Evolutionary conservation across 1,284 basidiomycete genomes (phyloP).

Genomic region (Ustanciosporium gigantosporum): DNA sequence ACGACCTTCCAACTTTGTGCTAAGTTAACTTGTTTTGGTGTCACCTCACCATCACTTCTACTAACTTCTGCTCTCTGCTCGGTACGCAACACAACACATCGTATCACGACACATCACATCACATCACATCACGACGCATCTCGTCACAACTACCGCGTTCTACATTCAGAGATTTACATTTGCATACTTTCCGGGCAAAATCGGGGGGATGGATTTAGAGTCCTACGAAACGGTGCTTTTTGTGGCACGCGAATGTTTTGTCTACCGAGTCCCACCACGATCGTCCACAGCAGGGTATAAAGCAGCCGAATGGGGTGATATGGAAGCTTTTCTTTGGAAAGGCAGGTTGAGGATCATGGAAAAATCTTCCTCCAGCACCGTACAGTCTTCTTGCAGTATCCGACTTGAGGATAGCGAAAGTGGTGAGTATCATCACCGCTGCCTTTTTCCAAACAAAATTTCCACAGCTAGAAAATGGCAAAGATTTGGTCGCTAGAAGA

Average conservation of each 20-base stretch:
- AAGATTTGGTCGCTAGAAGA: too few species aligned
- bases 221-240: constrained; percentile 78
- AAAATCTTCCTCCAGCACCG: constrained; percentile 45
- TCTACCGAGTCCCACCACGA: constrained; percentile 68
- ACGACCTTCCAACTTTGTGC: too few species aligned
- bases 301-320: constrained; percentile 69
- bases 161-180: too few species aligned
- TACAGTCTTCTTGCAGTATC: constrained; percentile 48
- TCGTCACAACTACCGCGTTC: too few species aligned
- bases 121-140: too few species aligned
- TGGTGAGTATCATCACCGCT: constrained; percentile 44
- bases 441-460: not conserved
- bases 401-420: constrained; percentile 50
- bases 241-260: constrained; percentile 81
- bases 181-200: too few species aligned
- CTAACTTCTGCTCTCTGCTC: too few species aligned
- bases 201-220: not conserved
- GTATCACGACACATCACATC: too few species aligned
- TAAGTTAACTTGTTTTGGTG: too few species aligned
- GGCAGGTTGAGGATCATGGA: constrained; percentile 83
- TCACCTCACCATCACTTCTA: too few species aligned
- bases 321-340: constrained; percentile 81
- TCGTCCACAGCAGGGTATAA: constrained; percentile 67
- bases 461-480: too few species aligned
- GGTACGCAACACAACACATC: too few species aligned